Evolutionary conservation across 805 yeast genomes (phyloP), one percentile per base, ranked within the genome.

Genomic region (Yarrowia alimentaria): DNA sequence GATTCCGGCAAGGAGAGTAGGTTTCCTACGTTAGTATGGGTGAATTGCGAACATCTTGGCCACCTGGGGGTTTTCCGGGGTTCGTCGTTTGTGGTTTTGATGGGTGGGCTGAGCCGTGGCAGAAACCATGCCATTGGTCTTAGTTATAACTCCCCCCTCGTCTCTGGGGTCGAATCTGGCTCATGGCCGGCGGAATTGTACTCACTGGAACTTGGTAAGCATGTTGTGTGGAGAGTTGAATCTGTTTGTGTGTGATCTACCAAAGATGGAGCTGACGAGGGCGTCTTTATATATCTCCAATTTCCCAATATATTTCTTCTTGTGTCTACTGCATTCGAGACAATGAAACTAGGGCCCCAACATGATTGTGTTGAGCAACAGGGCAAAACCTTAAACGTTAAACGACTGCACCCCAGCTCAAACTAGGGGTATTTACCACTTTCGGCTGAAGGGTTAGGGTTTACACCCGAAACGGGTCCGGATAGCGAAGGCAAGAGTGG

Each of bases 1-100:
- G 26, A 55, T 56, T 18, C 60, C 62, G 17, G 54, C 58, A 17
- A 60, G 54, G 5, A 56, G 34, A 20, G 64, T 59, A 29, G 61
- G 49, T 16, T 42, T 42, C 28, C 49, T 42, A 28, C 2, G 45
- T 38, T 38, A 38, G 45, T 18, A 18, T 29, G 2, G 19, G 4
- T 13, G 40, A 3, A 3, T 13, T 17, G 11, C 29, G 7, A 26
- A 26, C n/a, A 22, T n/a, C n/a, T n/a, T n/a, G n/a, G n/a, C n/a
- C n/a, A n/a, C n/a, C n/a, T n/a, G n/a, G n/a, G n/a, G n/a, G n/a
- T n/a, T n/a, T n/a, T n/a, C n/a, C n/a, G n/a, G n/a, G n/a, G n/a
- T n/a, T n/a, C n/a, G n/a, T n/a, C n/a, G n/a, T n/a, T n/a, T n/a
- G n/a, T n/a, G n/a, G n/a, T n/a, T n/a, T n/a, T n/a, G n/a, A n/a